Conservation (phyloP, 768 basidiomycete genomes). For the Tylopilus sp. region DNA sequence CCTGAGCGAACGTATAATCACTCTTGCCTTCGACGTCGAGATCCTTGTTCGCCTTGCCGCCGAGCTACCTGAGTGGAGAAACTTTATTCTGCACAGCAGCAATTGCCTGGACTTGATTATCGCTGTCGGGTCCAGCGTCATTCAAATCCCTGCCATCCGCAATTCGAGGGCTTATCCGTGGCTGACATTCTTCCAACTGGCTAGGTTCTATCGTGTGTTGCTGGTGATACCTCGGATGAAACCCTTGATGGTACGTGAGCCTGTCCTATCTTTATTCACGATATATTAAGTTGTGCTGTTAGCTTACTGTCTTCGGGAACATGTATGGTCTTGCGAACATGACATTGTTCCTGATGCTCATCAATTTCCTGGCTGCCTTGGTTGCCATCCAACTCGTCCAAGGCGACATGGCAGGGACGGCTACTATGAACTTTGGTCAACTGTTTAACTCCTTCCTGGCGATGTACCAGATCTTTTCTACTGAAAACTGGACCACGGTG, state of each 20-base stretch:
- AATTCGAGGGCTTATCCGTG: constrained; percentile 70
- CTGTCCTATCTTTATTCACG: not conserved
- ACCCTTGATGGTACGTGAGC: constrained; percentile 70
- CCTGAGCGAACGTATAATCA: constrained; percentile 71
- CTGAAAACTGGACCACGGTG: constrained; percentile 90
- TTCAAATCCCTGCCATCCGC: constrained; percentile 80
- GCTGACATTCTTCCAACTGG: constrained; percentile 85
- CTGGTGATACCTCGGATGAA: constrained; percentile 88
- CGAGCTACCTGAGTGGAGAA: constrained; percentile 78
- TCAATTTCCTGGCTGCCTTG: constrained; percentile 84
- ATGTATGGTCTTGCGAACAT: constrained; percentile 90
- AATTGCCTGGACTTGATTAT: constrained; percentile 79
- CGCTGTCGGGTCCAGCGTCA: constrained; percentile 70
- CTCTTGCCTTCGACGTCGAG: constrained; percentile 84
- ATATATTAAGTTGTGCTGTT: constrained; percentile 1
- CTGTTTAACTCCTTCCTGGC: constrained; percentile 83
- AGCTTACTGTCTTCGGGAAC: constrained; percentile 90
- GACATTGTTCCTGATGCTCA: constrained; percentile 82
- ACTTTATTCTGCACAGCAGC: constrained; percentile 54
- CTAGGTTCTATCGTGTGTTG: constrained; percentile 89
- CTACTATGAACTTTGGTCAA: constrained; percentile 72
- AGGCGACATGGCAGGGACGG: constrained; percentile 61
- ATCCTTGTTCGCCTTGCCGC: constrained; percentile 72
- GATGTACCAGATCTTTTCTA: constrained; percentile 86
- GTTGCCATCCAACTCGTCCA: constrained; percentile 81